A percentile compares a stretch with the other conserved stretches of the same genome.
phyloP scores from a whole-genome alignment of 768 basidiomycete species.

The Boletus huronensis region DNA sequence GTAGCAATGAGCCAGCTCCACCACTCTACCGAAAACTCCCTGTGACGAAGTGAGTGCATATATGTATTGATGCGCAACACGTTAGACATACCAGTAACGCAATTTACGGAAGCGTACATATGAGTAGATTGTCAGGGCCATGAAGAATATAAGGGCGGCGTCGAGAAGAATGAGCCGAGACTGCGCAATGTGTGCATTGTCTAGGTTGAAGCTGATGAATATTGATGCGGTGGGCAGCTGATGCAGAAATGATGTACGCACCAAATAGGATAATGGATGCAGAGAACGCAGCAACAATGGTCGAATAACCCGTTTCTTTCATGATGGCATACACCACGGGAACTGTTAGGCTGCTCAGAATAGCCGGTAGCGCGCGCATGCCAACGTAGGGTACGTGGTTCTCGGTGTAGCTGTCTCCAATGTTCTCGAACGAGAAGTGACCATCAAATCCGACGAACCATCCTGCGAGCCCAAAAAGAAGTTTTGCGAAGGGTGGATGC shows the following conservation, averaged over 20 bases:
- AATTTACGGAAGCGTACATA: conserved; percentile 95
- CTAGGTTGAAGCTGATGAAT: conserved; percentile 40
- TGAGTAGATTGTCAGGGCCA: conserved; percentile 87
- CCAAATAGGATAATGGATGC: conserved; percentile 85
- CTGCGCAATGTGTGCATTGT: conserved; percentile 94
- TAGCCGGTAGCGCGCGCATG: conserved; percentile 88
- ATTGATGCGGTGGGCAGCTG: not conserved
- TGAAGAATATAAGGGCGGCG: conserved; percentile 92
- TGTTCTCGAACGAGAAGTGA: conserved; percentile 88
- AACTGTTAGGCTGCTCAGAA: conserved; percentile 86
- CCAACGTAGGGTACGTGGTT: conserved; percentile 92
- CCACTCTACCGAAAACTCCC: conserved; percentile 88
- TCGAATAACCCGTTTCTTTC: conserved; percentile 97
- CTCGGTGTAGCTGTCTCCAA: conserved; percentile 88
- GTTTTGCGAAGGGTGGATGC: conserved; percentile 95
- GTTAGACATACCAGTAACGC: conserved; percentile 67
- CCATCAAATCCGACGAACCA: conserved; percentile 98
- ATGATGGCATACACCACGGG: conserved; percentile 94
- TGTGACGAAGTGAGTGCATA: conserved; percentile 28
- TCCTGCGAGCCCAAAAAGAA: conserved; percentile 89
- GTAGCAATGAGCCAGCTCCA: conserved; percentile 93
- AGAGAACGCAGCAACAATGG: conserved; percentile 86
- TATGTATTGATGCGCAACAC: not conserved
- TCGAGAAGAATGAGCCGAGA: conserved; percentile 96
- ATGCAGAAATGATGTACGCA: conserved; percentile 36